Percentiles rank a stretch among this genome's conserved stretches.
phyloP scores from a whole-genome alignment of 345 rosid genomes.

The Gossypium longicalyx region DNA sequence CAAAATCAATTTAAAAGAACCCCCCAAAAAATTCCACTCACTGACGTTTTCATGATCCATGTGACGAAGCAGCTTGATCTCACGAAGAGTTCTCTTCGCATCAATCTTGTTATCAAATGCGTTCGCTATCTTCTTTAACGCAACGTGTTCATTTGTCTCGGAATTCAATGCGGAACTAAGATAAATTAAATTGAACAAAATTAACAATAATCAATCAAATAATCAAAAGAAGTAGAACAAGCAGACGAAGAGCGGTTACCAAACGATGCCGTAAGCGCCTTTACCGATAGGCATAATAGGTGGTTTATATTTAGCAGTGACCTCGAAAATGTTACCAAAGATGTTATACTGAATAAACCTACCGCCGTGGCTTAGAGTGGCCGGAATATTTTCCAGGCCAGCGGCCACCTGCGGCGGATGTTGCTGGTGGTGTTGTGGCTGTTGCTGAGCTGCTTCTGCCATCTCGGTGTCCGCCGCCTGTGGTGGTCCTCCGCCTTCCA shows the following conservation, averaged over 20 bases:
- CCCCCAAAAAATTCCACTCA: constrained; percentile 30
- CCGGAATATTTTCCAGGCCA: constrained; percentile 58
- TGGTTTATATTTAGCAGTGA: constrained; percentile 93
- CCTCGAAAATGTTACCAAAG: constrained; percentile 93
- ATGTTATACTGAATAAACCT: constrained; percentile 94
- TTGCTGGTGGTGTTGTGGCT: constrained; percentile 23
- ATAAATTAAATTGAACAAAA: neutral
- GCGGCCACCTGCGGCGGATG: constrained; percentile 31
- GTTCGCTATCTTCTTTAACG: constrained; percentile 80
- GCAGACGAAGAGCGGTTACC: constrained; percentile 37
- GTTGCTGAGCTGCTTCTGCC: constrained; percentile 50
- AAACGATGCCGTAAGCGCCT: constrained; percentile 99
- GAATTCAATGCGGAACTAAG: constrained; percentile 55
- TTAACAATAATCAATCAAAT: neutral
- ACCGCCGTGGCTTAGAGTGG: constrained; percentile 87
- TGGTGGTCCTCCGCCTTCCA: constrained; percentile 46
- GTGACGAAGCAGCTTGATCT: constrained; percentile 94
- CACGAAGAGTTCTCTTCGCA: constrained; percentile 94
- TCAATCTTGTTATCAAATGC: constrained; percentile 74
- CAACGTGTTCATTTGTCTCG: constrained; percentile 75
- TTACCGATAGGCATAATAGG: constrained; percentile 99
- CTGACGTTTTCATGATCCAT: constrained; percentile 93
- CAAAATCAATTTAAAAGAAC: neutral
- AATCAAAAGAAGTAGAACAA: neutral
- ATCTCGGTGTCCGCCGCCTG: constrained; percentile 71